Evolutionary conservation across 78 protist species (phyloP).

Genomic region (Isochrysis galbana): DNA sequence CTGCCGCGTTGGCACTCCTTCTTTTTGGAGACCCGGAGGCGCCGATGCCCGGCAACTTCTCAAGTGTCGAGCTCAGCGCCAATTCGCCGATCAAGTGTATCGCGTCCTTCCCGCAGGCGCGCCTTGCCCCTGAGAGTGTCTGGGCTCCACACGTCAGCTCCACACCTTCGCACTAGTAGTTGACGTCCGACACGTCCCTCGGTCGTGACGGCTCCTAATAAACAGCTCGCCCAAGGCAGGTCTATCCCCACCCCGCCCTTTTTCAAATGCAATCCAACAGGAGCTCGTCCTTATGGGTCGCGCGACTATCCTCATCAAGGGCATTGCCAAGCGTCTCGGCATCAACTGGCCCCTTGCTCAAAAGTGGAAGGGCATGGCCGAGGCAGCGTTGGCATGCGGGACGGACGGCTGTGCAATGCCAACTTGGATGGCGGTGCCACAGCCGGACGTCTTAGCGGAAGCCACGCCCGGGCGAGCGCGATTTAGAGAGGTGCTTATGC

Average conservation of each 20-base stretch:
- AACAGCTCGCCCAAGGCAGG: no score
- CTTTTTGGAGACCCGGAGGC: constrained; percentile 9
- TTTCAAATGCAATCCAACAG: no score
- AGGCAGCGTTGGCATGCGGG: background rate
- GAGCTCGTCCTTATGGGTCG: constrained; percentile 25
- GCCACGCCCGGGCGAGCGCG: no score
- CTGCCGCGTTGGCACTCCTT: constrained; percentile 24
- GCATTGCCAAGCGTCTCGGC: constrained; percentile 19
- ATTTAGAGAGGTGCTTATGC: no score
- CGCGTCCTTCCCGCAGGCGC: constrained; percentile 29
- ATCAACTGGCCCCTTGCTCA: constrained; percentile 18
- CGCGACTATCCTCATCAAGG: constrained; percentile 28
- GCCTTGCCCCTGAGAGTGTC: background rate
- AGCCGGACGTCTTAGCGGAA: no score
- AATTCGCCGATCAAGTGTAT: constrained; percentile 17
- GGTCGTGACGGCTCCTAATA: no score
- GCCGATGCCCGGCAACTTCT: constrained; percentile 1
- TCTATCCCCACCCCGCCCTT: background rate
- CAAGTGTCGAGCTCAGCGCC: background rate
- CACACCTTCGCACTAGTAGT: no score
- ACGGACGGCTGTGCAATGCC: background rate
- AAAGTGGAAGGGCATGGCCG: background rate
- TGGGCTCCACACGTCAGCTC: no score
- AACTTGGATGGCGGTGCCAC: no score
- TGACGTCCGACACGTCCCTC: no score